Conservation (phyloP, 371 early-diverging fungal genomes). For the Actinomortierella wolfii region DNA sequence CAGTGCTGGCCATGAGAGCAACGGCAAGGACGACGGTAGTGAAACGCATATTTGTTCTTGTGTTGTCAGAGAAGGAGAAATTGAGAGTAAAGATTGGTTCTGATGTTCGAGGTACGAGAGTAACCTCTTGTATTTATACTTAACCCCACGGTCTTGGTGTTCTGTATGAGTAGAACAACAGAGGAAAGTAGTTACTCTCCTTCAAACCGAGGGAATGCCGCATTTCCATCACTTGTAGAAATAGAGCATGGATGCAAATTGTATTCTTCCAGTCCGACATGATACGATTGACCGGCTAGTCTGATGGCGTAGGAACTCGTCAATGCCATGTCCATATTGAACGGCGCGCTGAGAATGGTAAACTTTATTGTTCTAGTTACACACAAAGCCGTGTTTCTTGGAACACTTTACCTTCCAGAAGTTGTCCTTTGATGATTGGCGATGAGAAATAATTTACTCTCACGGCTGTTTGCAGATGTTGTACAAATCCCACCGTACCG, state of each 20-base stretch:
- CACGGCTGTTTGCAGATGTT: slow-evolving; percentile 1
- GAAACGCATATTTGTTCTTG: slow-evolving; percentile 11
- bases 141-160: neutral
- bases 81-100: slow-evolving; percentile 6
- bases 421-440: slow-evolving; percentile 4
- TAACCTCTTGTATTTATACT: slow-evolving; percentile 5
- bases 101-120: slow-evolving; percentile 5
- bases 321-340: neutral
- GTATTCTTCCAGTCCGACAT: slow-evolving; percentile 3
- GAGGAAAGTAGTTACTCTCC: no score
- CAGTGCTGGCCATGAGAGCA: slow-evolving; percentile 8
- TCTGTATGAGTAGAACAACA: slow-evolving; percentile 1
- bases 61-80: slow-evolving; percentile 4
- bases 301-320: slow-evolving; percentile 1
- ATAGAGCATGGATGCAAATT: slow-evolving; percentile 4
- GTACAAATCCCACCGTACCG: neutral
- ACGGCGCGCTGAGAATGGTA: slow-evolving; percentile 1
- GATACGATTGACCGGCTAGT: slow-evolving; percentile 1
- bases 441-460: neutral
- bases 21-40: slow-evolving; percentile 9
- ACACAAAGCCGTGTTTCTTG: no score
- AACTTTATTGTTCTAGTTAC: no score
- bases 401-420: no score
- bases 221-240: slow-evolving; percentile 7
- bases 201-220: no score